Evolutionary conservation across 768 basidiomycete species (phyloP).

Genomic region (Tylopilus vinaceipallidus): DNA sequence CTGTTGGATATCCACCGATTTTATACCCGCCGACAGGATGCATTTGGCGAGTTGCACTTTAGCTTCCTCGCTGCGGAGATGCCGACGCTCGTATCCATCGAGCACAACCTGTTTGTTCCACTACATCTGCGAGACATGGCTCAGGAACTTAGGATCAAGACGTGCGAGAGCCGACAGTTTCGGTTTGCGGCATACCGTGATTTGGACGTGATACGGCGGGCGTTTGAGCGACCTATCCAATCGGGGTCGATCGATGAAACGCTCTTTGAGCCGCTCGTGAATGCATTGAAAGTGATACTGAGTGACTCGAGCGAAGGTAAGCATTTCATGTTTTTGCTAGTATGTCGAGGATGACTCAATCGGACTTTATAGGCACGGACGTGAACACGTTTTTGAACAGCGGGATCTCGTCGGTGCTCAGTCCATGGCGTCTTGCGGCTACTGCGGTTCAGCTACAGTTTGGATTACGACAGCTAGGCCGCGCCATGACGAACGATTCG

Average conservation of each 20-base stretch:
- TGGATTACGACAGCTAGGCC: slow-evolving; percentile 69
- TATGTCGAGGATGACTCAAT: background rate
- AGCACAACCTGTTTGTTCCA: slow-evolving; percentile 55
- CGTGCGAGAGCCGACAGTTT: slow-evolving; percentile 67
- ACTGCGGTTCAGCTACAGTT: slow-evolving; percentile 80
- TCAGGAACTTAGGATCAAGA: slow-evolving; percentile 49
- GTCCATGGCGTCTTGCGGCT: slow-evolving; percentile 81
- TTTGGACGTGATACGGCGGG: slow-evolving; percentile 63
- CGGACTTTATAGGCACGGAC: slow-evolving; percentile 33
- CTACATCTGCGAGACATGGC: slow-evolving; percentile 48
- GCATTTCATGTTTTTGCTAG: slow-evolving; percentile 1
- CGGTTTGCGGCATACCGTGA: slow-evolving; percentile 75
- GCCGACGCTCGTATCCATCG: slow-evolving; percentile 68
- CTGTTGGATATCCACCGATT: slow-evolving; percentile 68
- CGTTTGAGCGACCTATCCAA: slow-evolving; percentile 63
- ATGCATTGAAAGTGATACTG: slow-evolving; percentile 64
- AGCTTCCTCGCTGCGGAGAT: slow-evolving; percentile 57
- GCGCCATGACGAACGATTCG: slow-evolving; percentile 58
- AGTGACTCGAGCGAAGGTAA: slow-evolving; percentile 61
- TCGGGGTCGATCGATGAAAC: slow-evolving; percentile 47
- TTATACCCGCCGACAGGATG: slow-evolving; percentile 63
- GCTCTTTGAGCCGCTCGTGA: slow-evolving; percentile 60
- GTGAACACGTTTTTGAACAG: slow-evolving; percentile 52
- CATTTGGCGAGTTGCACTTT: slow-evolving; percentile 68
- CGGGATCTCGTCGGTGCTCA: slow-evolving; percentile 65